Evolutionary conservation across 2,329 filamentous ascomycete species (phyloP), one percentile per base, ranked within the genome.

Genomic region (Calonectria fujianensis): DNA sequence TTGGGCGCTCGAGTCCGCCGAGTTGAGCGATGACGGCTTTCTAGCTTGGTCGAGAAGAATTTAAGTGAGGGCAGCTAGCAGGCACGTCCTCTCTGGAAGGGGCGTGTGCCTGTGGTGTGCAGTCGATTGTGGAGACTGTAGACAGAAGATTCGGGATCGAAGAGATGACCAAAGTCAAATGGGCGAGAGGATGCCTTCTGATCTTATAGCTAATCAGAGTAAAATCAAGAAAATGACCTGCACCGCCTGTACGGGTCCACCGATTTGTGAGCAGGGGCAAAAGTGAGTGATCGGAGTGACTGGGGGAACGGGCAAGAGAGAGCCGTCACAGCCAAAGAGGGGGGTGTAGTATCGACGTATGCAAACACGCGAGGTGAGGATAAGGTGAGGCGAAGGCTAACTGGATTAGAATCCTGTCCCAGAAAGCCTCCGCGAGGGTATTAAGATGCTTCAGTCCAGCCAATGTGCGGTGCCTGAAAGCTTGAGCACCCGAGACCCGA

Each of bases 131-230:
- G 72, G 79, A 74, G 78, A 74, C 76, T 35, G 51, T 73, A 72
- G 74, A 54, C 79, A 79, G 74, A 79, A 75, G 74, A 75, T 72
- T 69, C 31, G 66, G 70, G 76, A 77, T 78, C 75, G 73, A 41
- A 74, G 54, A 79, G 72, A 81, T 81, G 79, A 80, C 77, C 75
- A 80, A 80, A 79, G 69, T 67, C 69, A 68, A 72, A 74, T 78
- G 75, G 64, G 70, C 57, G 51, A 74, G 72, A 79, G 77, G 75
- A 76, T 77, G 69, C 69, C 66, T 75, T 78, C 70, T 74, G 75
- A 78, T 81, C 78, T 81, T 80, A 81, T 80, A 81, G 72, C 67
- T 76, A 63, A 51, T 70, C 66, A 63, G 69, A 78, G 74, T 69
- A 73, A 77, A 69, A 80, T 80, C 71, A 65, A 74, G 70, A 64